Evolutionary conservation across 169 alveolate genomes (phyloP), one percentile per base, ranked within the genome.

Genomic region (Plasmodium blacklocki): DNA sequence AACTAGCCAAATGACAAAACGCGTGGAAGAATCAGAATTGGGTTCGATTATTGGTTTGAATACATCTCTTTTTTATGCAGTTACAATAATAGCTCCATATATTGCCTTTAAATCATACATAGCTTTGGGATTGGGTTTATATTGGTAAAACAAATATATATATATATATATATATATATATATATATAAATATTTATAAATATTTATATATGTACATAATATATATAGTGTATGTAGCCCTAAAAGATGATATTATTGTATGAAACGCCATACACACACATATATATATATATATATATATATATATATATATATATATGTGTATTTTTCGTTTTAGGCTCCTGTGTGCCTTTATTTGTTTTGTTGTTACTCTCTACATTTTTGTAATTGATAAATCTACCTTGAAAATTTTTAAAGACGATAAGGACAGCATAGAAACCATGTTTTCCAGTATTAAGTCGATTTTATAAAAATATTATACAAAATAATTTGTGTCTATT

Each of bases 1-100:
- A 21, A 78, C 89, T 64, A 78, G 89, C 49, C 89, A 78, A 78
- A 78, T 78, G 89, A 78, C 89, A 49, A 78, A 78, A 50, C 7
- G 89, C 14, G 89, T 78, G 0, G 89, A 78, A 2, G 78, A 78
- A 52, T 78, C 89, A 14, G 89, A 78, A 43, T 64, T 78, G n/a
- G 89, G 89, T 9, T 64, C 89, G 3, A 59, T 70, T 26, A 78
- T 78, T 52, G 89, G 89, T 29, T 32, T 78, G 29, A 78, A 78
- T 39, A 78, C 89, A 4, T 64, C 89, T 19, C 23, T 78, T 52
- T 78, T 78, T 66, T 78, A 78, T 15, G 89, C 89, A 7, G 71
- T 78, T 59, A 78, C 89, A 12, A 78, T 78, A 23, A 47, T 78
- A 43, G 89, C 89, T 6, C 89, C 89, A 8, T 78, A 78, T 14